These are phyloP conservation scores for Cryptococcus deneoformans DNA, from an alignment of 1,284 basidiomycete species.

Conservation along the genomic window DNA sequence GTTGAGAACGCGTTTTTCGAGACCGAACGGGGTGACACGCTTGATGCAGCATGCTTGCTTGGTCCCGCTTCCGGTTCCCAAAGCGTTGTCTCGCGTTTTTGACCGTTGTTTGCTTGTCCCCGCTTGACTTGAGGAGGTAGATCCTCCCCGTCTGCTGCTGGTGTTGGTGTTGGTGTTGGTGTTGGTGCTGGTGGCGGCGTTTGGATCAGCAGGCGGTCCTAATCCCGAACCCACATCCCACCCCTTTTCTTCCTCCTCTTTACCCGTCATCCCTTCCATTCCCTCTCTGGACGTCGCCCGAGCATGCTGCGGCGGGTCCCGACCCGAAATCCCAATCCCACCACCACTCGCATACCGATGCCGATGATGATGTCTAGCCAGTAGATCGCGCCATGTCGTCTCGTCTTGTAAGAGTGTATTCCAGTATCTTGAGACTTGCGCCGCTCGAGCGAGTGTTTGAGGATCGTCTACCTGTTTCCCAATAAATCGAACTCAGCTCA, in stretches of 20 bases:
- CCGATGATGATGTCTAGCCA: conserved; percentile 41
- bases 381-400: conserved; percentile 79
- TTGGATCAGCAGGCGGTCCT: background rate
- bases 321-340: too few species aligned
- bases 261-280: too few species aligned
- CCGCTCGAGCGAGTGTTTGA: conserved; percentile 66
- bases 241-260: too few species aligned
- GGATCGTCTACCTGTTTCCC: conserved; percentile 65
- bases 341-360: too few species aligned
- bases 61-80: too few species aligned
- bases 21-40: conserved; percentile 14
- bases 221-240: background rate
- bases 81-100: too few species aligned
- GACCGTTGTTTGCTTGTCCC: too few species aligned
- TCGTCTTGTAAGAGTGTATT: conserved; percentile 74
- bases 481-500: background rate
- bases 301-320: too few species aligned
- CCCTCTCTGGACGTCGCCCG: too few species aligned
- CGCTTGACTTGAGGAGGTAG: too few species aligned
- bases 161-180: background rate
- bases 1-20: conserved; percentile 9
- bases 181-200: background rate
- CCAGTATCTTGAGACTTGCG: conserved; percentile 77
- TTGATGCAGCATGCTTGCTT: background rate
- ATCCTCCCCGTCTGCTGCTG: background rate